These are phyloP conservation scores for Vigna angularis DNA, from an alignment of 306 rosid species.

Conservation along the genomic window DNA sequence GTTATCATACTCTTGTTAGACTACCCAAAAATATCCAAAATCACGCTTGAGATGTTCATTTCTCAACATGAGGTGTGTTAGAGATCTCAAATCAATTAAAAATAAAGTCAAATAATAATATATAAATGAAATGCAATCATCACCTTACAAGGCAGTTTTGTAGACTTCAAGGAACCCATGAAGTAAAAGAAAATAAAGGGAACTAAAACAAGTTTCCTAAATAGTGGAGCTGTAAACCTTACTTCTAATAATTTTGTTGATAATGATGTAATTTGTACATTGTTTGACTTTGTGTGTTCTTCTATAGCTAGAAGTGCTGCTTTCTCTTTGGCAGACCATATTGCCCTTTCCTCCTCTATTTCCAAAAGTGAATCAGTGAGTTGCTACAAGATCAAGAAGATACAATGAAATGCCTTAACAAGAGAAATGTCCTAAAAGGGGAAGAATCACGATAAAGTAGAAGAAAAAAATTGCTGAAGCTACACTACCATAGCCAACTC, in stretches of 20 bases:
- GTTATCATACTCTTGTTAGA: too few species aligned
- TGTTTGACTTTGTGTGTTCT: slow-evolving; percentile 63
- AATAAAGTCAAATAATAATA: too few species aligned
- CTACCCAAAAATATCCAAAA: too few species aligned
- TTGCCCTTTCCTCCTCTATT: slow-evolving; percentile 92
- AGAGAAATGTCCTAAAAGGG: slow-evolving; percentile 19
- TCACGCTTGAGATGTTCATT: too few species aligned
- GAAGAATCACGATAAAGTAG: slow-evolving; percentile 29
- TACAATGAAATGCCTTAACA: slow-evolving; percentile 33
- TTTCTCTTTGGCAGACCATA: slow-evolving; percentile 85
- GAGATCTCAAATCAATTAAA: too few species aligned
- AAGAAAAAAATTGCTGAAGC: slow-evolving; percentile 36
- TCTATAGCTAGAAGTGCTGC: slow-evolving; percentile 70
- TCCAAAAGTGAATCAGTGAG: slow-evolving; percentile 88
- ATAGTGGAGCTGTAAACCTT: slow-evolving; percentile 38
- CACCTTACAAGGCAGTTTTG: too few species aligned
- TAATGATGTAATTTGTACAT: slow-evolving; percentile 52
- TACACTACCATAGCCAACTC: slow-evolving; percentile 79
- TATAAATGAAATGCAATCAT: too few species aligned
- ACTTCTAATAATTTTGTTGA: slow-evolving; percentile 73
- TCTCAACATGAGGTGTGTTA: too few species aligned
- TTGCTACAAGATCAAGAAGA: slow-evolving; percentile 63
- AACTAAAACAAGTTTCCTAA: slow-evolving; percentile 33
- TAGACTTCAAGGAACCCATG: slow-evolving; percentile 7
- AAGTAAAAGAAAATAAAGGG: slow-evolving; percentile 10